phyloP scores from a whole-genome alignment of 1,139 yeast genomes.

The Taiozyma sp. region DNA sequence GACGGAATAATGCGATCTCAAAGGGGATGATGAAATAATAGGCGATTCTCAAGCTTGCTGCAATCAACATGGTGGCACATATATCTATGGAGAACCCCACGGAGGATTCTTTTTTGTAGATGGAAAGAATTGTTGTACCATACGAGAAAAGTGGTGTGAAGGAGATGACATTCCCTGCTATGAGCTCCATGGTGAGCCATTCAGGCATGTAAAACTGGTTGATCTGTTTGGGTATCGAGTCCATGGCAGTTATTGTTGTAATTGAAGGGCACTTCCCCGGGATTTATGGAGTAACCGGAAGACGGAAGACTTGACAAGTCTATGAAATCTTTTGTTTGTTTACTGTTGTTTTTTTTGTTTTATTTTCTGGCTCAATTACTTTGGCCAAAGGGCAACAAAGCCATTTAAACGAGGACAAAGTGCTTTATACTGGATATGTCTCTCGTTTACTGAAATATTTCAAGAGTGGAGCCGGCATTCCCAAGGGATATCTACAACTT shows the following conservation, averaged over 20 bases:
- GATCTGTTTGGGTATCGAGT: conserved; percentile 50
- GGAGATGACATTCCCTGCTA: conserved; percentile 44
- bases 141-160: conserved; percentile 82
- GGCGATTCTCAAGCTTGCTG: conserved; percentile 67
- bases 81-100: conserved; percentile 84
- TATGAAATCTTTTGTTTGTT: neutral
- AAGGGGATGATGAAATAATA: conserved; percentile 79
- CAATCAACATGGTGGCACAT: conserved; percentile 85
- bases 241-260: neutral
- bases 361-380: too few species aligned
- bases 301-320: neutral
- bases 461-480: too few species aligned
- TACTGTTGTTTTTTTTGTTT: too few species aligned
- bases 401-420: too few species aligned
- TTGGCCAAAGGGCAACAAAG: too few species aligned
- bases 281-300: neutral
- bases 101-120: conserved; percentile 57
- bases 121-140: conserved; percentile 75
- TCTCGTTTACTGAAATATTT: too few species aligned
- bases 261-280: neutral
- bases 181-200: conserved; percentile 37
- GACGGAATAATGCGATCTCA: conserved; percentile 70
- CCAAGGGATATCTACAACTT: neutral
- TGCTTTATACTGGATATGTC: too few species aligned
- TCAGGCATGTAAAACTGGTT: conserved; percentile 40